Percentiles rank a stretch among this genome's conserved stretches.
phyloP scores from a whole-genome alignment of 176 grass and related monocot genomes.

The Oryza punctata region DNA sequence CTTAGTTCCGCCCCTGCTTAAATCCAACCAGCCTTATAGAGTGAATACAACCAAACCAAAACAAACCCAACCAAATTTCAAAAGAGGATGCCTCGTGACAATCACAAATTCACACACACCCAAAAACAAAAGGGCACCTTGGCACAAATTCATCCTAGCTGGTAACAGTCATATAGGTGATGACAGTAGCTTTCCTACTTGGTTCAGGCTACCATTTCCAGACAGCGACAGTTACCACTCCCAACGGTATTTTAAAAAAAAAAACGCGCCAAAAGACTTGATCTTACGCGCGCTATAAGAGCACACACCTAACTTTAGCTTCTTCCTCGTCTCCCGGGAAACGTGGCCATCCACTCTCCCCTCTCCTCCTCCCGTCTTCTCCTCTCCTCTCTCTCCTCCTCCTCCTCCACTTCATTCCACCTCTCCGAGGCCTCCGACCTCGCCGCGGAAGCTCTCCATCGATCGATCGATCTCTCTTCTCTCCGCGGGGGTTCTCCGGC shows the following conservation, averaged over 20 bases:
- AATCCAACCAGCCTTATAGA: too few relatives aligned
- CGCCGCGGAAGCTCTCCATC: slow-evolving; percentile 17
- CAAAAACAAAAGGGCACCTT: too few relatives aligned
- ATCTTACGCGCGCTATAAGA: slow-evolving; percentile 34
- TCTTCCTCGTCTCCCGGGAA: slow-evolving; percentile 29
- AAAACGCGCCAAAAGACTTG: slow-evolving; percentile 46
- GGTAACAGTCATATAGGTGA: not conserved
- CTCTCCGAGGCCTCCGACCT: not conserved
- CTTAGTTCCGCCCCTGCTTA: too few relatives aligned
- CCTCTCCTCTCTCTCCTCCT: slow-evolving; percentile 4
- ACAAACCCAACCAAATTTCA: too few relatives aligned
- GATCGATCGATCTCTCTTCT: not conserved
- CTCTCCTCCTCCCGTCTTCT: slow-evolving; percentile 32
- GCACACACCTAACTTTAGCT: slow-evolving; percentile 4
- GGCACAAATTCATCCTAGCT: not conserved
- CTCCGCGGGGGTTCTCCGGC: slow-evolving; percentile 48
- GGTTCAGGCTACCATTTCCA: slow-evolving; percentile 33
- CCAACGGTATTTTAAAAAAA: slow-evolving; percentile 40
- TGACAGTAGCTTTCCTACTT: not conserved
- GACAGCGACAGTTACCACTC: slow-evolving; percentile 31
- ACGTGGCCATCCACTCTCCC: slow-evolving; percentile 34
- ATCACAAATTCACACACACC: too few relatives aligned
- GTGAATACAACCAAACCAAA: too few relatives aligned
- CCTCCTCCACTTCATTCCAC: slow-evolving; percentile 18
- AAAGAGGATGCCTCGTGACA: too few relatives aligned